A percentile compares a stretch with the other conserved stretches of the same genome.
Conservation (phyloP, 2,329 filamentous ascomycete genomes). For the Fusarium tricinctum region DNA sequence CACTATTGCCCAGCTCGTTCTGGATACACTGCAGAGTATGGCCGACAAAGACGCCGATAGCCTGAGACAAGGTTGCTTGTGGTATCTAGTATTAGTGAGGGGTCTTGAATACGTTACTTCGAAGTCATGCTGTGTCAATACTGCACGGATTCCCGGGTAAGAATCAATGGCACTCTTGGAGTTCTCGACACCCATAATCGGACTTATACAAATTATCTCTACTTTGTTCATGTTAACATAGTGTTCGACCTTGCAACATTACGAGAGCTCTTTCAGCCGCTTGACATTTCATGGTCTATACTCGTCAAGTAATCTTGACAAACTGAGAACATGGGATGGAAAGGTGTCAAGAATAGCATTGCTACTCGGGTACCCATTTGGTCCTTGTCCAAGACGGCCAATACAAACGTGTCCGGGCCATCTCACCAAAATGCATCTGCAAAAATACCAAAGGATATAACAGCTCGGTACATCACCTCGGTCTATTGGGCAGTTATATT, state of each 20-base stretch:
- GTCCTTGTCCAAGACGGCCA: constrained; percentile 51
- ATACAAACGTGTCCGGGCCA: constrained; percentile 31
- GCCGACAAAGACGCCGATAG: constrained; percentile 56
- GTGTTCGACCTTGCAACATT: constrained; percentile 5
- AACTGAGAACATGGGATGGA: constrained; percentile 56
- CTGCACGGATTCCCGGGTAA: constrained; percentile 9
- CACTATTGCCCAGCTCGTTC: constrained; percentile 51
- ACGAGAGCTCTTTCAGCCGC: constrained; percentile 10
- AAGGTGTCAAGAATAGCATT: constrained; percentile 55
- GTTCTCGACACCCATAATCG: constrained; percentile 7
- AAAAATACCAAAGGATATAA: constrained; percentile 33
- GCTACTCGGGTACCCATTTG: constrained; percentile 53
- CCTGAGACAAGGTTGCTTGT: constrained; percentile 50
- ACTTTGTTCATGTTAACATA: constrained; percentile 6
- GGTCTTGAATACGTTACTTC: constrained; percentile 27
- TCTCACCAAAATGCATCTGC: constrained; percentile 33
- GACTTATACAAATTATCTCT: constrained; percentile 11
- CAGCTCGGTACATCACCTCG: constrained; percentile 50
- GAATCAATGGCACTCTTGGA: constrained; percentile 7
- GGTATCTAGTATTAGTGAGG: constrained; percentile 42
- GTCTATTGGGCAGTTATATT: constrained; percentile 24
- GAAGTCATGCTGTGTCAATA: constrained; percentile 11
- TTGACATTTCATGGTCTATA: constrained; percentile 8
- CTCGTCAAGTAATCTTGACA: constrained; percentile 2
- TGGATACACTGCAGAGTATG: constrained; percentile 54